phyloP scores from a whole-genome alignment of 176 grass and related monocot species.

The Aegilops longissima region DNA sequence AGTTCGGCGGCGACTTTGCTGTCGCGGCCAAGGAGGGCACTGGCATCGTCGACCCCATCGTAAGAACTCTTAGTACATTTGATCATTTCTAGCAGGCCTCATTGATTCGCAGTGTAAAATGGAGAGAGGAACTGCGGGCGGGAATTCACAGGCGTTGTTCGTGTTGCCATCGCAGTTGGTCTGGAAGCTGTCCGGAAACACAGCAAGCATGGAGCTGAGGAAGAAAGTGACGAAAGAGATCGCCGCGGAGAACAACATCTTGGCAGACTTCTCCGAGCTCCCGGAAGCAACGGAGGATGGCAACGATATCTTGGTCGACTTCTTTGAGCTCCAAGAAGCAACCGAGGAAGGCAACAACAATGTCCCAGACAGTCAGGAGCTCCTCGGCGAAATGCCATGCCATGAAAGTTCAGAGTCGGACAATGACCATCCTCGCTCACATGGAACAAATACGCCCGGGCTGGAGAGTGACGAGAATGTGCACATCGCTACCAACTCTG shows the following conservation, averaged over 20 bases:
- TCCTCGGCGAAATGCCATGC: background rate
- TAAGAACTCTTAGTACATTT: background rate
- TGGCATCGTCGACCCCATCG: slow-evolving; percentile 22
- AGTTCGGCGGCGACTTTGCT: slow-evolving; percentile 41
- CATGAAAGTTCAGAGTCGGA: slow-evolving; percentile 26
- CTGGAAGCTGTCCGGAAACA: slow-evolving; percentile 36
- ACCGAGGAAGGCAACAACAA: background rate
- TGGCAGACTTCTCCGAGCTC: slow-evolving; percentile 18
- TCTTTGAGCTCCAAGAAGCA: slow-evolving; percentile 11
- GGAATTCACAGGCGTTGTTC: background rate
- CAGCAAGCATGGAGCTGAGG: slow-evolving; percentile 33
- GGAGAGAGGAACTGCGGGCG: background rate
- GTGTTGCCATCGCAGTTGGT: slow-evolving; percentile 37
- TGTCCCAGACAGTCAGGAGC: background rate
- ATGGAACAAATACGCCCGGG: background rate
- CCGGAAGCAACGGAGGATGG: background rate
- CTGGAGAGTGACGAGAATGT: background rate
- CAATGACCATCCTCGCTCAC: background rate
- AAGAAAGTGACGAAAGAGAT: slow-evolving; percentile 45
- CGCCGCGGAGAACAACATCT: slow-evolving; percentile 28
- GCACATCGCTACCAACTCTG: background rate
- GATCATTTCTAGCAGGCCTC: background rate
- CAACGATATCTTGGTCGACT: slow-evolving; percentile 12
- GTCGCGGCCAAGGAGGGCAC: slow-evolving; percentile 16
- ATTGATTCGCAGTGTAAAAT: background rate